Evolutionary conservation across 139 green algal genomes (phyloP), one percentile per base, ranked within the genome.

Genomic region (Ettlia oleoabundans): DNA sequence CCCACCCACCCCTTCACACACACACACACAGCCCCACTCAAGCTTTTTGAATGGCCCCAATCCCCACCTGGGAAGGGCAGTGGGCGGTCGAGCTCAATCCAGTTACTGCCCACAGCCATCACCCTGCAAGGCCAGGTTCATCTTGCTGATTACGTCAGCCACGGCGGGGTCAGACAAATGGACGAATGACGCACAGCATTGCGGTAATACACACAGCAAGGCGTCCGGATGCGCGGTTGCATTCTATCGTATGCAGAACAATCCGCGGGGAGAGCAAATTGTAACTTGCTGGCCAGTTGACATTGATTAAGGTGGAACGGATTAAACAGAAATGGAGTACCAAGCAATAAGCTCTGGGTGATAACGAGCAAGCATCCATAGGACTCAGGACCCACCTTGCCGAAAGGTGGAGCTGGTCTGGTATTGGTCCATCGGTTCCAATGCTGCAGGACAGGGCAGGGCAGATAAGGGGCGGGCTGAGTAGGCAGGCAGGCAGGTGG

Each of bases 71-170:
- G 40, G 37, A 80, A 80, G 24, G 73, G 73, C 52, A 80, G 26
- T 4, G 41, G 24, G 10, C 73, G 26, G 53, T 80, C 73, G 32
- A 80, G 52, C 73, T 80, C 33, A 26, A 80, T 69, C 73, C 73
- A 80, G 73, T 61, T 61, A 9, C n/a, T 38, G 19, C 73, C 73
- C 73, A 80, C 73, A 2, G 53, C 32, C 15, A 38, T 35, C 73
- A 80, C 73, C 24, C 73, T 80, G 73, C 33, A 30, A 28, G 32
- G n/a, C n/a, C n/a, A n/a, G n/a, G n/a, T n/a, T n/a, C n/a, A n/a
- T n/a, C n/a, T n/a, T n/a, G 40, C 13, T 58, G 65, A 32, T 38
- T 58, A 15, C 47, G 47, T 58, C 47, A n/a, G n/a, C n/a, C n/a
- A n/a, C n/a, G n/a, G n/a, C n/a, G n/a, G n/a, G n/a, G n/a, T n/a